phyloP scores from a whole-genome alignment of 164 flowering plant species.

The Amborella trichopoda region DNA sequence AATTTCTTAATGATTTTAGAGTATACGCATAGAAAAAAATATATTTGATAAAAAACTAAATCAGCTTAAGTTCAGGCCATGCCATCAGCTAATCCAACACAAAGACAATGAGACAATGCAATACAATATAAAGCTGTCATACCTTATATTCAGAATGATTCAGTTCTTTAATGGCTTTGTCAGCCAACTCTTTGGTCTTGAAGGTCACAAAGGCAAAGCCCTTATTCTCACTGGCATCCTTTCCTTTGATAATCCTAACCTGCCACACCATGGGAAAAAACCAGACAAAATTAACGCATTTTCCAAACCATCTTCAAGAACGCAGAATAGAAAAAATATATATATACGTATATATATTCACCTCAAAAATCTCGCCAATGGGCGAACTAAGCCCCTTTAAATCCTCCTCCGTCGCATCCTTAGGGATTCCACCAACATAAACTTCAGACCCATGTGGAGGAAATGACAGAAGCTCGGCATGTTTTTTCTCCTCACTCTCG shows the following conservation, averaged over 20 bases:
- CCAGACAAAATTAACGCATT: too few relatives aligned
- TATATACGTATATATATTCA: conserved; percentile 6
- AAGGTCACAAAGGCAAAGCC: conserved; percentile 88
- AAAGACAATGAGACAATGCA: too few relatives aligned
- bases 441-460: conserved; percentile 96
- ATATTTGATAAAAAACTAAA: too few relatives aligned
- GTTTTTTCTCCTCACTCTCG: conserved; percentile 41
- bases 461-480: conserved; percentile 75
- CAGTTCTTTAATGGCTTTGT: conserved; percentile 61
- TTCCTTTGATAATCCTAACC: conserved; percentile 78
- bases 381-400: conserved; percentile 52
- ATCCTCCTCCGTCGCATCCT: conserved; percentile 57
- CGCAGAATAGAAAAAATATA: not conserved
- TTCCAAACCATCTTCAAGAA: too few relatives aligned
- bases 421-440: conserved; percentile 68
- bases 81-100: too few relatives aligned
- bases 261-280: too few relatives aligned
- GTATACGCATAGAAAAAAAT: too few relatives aligned
- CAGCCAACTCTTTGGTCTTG: conserved; percentile 60
- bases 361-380: conserved; percentile 80
- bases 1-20: too few relatives aligned
- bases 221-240: conserved; percentile 60
- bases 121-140: conserved; percentile 1
- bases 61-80: too few relatives aligned
- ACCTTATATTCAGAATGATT: conserved; percentile 67